Conservation (phyloP, 2,329 filamentous ascomycete genomes). For the Claviceps sp. region DNA sequence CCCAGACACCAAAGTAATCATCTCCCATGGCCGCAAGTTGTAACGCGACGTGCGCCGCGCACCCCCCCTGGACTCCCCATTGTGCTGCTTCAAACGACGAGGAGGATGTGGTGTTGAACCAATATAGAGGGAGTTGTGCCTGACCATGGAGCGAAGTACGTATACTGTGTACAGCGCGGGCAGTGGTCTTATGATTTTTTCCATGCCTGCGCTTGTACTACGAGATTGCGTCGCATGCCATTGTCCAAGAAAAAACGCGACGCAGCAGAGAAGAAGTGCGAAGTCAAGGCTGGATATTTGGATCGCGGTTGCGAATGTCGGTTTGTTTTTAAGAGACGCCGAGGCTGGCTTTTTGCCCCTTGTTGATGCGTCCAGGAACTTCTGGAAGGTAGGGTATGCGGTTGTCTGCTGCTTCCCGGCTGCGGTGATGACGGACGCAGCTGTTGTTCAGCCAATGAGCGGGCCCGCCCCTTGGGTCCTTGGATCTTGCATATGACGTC, state of each 20-base stretch:
- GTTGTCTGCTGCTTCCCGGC: not conserved
- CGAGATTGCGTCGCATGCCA: not conserved
- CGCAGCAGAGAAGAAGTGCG: not conserved
- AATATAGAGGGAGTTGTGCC: constrained; percentile 64
- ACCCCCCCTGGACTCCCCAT: constrained; percentile 71
- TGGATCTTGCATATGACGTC: too few species aligned
- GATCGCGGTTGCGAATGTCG: not conserved
- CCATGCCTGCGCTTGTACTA: constrained; percentile 20
- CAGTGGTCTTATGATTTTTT: constrained; percentile 42
- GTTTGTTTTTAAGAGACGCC: not conserved
- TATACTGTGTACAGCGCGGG: constrained; percentile 92
- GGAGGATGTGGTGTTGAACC: constrained; percentile 85
- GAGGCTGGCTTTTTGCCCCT: not conserved
- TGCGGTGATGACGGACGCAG: not conserved
- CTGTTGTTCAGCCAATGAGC: not conserved
- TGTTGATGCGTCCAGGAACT: not conserved
- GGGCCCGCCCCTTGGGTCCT: not conserved
- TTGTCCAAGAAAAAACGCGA: not conserved
- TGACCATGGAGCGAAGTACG: constrained; percentile 70
- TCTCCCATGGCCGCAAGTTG: constrained; percentile 74
- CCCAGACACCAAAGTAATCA: constrained; percentile 73
- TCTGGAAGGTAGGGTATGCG: too few species aligned
- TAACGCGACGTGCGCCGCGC: constrained; percentile 60
- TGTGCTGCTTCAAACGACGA: constrained; percentile 79
- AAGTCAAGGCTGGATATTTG: not conserved